These are phyloP conservation scores for Kickxella alabastrina DNA, from an alignment of 192 early-diverging fungal species.

Conservation along the genomic window DNA sequence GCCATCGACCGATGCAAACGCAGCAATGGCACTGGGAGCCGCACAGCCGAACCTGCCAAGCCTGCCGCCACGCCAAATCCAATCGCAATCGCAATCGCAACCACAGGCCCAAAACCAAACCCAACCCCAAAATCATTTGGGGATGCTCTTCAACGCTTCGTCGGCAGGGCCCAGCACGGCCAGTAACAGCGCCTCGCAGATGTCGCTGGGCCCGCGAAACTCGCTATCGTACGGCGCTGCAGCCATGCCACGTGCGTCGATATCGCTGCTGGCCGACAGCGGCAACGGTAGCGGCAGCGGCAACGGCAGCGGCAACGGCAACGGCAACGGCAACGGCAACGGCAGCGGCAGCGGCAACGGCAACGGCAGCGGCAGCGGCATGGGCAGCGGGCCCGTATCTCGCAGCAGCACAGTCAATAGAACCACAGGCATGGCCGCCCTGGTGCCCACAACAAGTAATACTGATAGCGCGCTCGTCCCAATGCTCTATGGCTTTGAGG, in stretches of 20 bases:
- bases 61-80: too few relatives aligned
- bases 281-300: neutral
- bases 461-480: neutral
- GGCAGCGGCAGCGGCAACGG: too few relatives aligned
- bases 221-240: neutral
- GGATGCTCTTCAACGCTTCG: neutral
- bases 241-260: neutral
- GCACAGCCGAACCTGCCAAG: neutral
- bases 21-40: neutral
- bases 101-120: too few relatives aligned
- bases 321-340: neutral
- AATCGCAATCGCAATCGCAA: too few relatives aligned
- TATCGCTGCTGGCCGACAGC: neutral
- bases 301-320: slow-evolving; percentile 1
- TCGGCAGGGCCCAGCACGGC: slow-evolving; percentile 1
- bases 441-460: neutral
- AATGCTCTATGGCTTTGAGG: slow-evolving; percentile 40
- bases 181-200: neutral
- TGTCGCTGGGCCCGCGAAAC: neutral
- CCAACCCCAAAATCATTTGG: too few relatives aligned
- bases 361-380: neutral
- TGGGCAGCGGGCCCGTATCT: too few relatives aligned
- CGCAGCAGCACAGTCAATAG: too few relatives aligned
- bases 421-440: neutral
- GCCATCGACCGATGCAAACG: slow-evolving; percentile 11